Conservation (phyloP, 768 basidiomycete genomes). For the Calocybe cyanea region DNA sequence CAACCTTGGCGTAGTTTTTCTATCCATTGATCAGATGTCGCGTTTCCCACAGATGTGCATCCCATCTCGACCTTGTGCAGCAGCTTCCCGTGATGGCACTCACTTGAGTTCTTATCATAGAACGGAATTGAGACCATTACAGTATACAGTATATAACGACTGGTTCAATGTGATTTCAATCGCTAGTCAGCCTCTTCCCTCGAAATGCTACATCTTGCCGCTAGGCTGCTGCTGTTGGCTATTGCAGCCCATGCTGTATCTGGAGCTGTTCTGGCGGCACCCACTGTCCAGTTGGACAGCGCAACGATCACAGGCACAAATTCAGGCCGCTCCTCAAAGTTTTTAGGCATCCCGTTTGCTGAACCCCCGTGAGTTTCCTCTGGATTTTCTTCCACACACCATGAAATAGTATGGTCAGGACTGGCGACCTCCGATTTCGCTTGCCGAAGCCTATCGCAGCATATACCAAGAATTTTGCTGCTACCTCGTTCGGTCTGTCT, state of each 20-base stretch:
- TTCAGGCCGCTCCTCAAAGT: constrained; percentile 31
- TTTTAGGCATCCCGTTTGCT: constrained; percentile 49
- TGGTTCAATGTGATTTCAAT: too few species aligned
- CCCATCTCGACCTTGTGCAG: too few species aligned
- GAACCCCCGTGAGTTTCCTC: constrained; percentile 39
- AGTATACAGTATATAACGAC: too few species aligned
- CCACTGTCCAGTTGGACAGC: constrained; percentile 36
- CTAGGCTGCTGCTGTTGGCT: constrained; percentile 4
- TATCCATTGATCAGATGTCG: too few species aligned
- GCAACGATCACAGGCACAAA: constrained; percentile 40
- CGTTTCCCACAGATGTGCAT: too few species aligned
- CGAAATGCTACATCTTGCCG: not conserved
- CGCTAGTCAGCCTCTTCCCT: too few species aligned
- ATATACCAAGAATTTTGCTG: constrained; percentile 34
- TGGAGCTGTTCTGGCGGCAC: constrained; percentile 10
- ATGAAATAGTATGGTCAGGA: constrained; percentile 16
- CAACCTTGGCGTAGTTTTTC: too few species aligned
- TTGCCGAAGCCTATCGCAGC: constrained; percentile 34
- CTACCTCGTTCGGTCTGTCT: constrained; percentile 38
- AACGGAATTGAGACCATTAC: too few species aligned
- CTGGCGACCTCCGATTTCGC: constrained; percentile 37
- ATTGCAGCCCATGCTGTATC: constrained; percentile 4
- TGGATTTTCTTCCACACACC: not conserved
- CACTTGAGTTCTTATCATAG: too few species aligned
- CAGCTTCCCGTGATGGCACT: too few species aligned